Base-by-base conservation (phyloP, 2,329 filamentous ascomycete genomes). In the Fusarium verticillioides region DNA sequence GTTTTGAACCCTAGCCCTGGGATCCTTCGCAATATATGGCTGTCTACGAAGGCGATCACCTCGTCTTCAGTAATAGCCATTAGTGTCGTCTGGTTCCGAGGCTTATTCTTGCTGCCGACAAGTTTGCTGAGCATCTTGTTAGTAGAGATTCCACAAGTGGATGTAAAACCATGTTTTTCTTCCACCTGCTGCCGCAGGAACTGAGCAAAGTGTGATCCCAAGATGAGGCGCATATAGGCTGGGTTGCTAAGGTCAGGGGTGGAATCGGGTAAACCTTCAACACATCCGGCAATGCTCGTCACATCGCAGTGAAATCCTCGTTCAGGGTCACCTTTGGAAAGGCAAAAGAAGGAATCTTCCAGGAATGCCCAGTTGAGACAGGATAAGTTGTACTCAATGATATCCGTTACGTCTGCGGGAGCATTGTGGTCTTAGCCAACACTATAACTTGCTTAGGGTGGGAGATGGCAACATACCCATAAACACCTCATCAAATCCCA, bases 401-500 rank as follows among this genome's bases (percentile, higher is more conserved):
- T 91, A 72, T 97, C 94, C 13, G 94, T 96, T 47, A 96, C 93
- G 78, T 98, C 94, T 83, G 94, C 82, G 78, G 46, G 42, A 19
- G 9, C 26, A 50, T 39, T 23, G 36, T 39, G 26, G 26, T 23
- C 46, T 60, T 60, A 69, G 72, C 56, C 40, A 65, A 49, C 53
- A 19, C 60, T 50, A 47, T 36, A 46, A 47, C 59, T 52, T 54
- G 37, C 26, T n/a, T n/a, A 34, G 42, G 34, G n/a, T 21, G 13
- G 23, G 32, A n/a, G 43, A 60, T 46, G 40, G 36, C 28, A 34
- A 70, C 80, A 49, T 77, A 85, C 83, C 83, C 86, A 85, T 81
- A 52, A 85, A 85, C 56, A 97, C 92, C 85, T 98, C 96, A 80
- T 98, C 96, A 73, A 98, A 94, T 0, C 96, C 96, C 34, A 98